Conservation (phyloP, 306 rosid species). For the Cicer bijugum region DNA sequence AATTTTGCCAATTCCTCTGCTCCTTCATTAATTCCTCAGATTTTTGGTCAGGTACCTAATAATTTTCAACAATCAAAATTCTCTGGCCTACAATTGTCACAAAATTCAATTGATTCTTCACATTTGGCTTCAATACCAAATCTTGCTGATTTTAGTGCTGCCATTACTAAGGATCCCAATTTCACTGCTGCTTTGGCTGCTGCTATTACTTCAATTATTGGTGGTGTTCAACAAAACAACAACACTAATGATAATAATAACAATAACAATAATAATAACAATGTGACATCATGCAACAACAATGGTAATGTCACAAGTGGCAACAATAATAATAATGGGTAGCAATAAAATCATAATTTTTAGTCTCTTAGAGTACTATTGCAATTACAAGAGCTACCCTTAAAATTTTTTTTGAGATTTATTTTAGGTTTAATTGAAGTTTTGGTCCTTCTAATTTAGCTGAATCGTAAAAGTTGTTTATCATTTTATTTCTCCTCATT, state of each 20-base stretch:
- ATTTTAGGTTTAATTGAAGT: background rate
- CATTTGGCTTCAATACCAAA: conserved; percentile 37
- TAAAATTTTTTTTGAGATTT: background rate
- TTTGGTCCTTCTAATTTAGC: too few species aligned
- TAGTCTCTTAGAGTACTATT: conserved; percentile 42
- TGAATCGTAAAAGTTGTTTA: too few species aligned
- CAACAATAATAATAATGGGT: conserved; percentile 36
- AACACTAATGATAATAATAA: background rate
- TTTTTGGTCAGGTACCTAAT: conserved; percentile 57
- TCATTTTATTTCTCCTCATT: too few species aligned
- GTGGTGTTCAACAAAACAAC: conserved; percentile 52
- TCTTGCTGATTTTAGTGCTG: conserved; percentile 56
- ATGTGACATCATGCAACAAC: background rate
- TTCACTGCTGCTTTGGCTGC: conserved; percentile 72
- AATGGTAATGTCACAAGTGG: conserved; percentile 34
- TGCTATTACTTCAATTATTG: conserved; percentile 67
- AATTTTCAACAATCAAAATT: conserved; percentile 61
- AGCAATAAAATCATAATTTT: conserved; percentile 50
- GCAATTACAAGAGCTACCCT: background rate
- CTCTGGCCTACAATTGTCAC: conserved; percentile 72
- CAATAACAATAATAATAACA: conserved; percentile 2
- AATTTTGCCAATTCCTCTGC: background rate
- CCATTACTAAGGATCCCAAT: conserved; percentile 78
- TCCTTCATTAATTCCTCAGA: background rate
- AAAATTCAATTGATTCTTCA: conserved; percentile 42